Conservation (phyloP, 2,329 filamentous ascomycete species). For the Colletotrichum lini region DNA sequence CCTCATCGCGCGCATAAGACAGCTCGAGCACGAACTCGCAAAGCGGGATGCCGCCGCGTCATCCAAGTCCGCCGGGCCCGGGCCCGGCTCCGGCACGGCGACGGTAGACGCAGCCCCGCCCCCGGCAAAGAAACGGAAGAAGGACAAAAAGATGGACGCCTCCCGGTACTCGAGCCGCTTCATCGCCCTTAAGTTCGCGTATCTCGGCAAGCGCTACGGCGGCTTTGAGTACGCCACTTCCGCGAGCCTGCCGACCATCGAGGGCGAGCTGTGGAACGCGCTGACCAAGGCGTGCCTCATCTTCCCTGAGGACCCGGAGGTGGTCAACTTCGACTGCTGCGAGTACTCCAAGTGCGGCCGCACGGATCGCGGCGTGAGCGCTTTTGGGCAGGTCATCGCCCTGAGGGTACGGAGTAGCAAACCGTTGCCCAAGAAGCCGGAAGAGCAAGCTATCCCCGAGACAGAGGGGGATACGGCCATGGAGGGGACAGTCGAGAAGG, state of each 20-base stretch:
- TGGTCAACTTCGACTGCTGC: slow-evolving; percentile 84
- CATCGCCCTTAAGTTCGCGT: slow-evolving; percentile 94
- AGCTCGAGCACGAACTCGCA: slow-evolving; percentile 77
- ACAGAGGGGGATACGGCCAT: slow-evolving; percentile 45
- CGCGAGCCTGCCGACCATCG: slow-evolving; percentile 83
- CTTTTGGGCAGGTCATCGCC: slow-evolving; percentile 95
- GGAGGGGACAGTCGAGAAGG: slow-evolving; percentile 65
- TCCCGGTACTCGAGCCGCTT: slow-evolving; percentile 85
- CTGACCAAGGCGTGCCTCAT: slow-evolving; percentile 87
- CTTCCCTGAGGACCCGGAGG: slow-evolving; percentile 73
- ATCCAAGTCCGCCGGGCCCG: slow-evolving; percentile 33
- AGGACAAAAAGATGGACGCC: slow-evolving; percentile 74
- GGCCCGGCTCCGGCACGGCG: slow-evolving; percentile 16
- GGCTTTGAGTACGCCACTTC: slow-evolving; percentile 90
- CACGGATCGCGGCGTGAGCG: slow-evolving; percentile 93
- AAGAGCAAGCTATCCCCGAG: slow-evolving; percentile 45
- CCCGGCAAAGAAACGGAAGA: slow-evolving; percentile 55
- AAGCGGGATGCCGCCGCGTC: slow-evolving; percentile 57
- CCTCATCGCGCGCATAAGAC: slow-evolving; percentile 77
- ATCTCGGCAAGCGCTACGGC: slow-evolving; percentile 91
- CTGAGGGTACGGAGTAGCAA: slow-evolving; percentile 85
- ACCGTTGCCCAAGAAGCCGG: slow-evolving; percentile 63
- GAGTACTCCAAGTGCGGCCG: slow-evolving; percentile 97
- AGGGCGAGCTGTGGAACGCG: slow-evolving; percentile 95
- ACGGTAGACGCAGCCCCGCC: slow-evolving; percentile 23